Percentiles rank a stretch among this genome's conserved stretches.
phyloP scores from a whole-genome alignment of 2,329 filamentous ascomycete genomes.

The Diaporthe humulicola region DNA sequence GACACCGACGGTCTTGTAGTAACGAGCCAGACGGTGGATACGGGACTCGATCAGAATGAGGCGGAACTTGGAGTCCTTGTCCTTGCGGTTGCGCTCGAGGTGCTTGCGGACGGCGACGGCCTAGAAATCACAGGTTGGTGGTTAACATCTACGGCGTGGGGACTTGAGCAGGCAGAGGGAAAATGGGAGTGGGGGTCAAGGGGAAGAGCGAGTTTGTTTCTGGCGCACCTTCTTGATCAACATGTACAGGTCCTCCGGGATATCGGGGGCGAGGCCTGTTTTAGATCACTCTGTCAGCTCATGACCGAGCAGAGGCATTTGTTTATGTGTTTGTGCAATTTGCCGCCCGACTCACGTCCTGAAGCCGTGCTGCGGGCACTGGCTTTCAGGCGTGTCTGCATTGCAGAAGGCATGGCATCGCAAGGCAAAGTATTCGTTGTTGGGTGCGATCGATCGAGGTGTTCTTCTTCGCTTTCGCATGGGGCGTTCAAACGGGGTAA shows the following conservation, averaged over 20 bases:
- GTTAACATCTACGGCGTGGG: not conserved
- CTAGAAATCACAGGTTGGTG: slow-evolving; percentile 58
- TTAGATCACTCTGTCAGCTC: slow-evolving; percentile 92
- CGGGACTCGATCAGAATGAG: slow-evolving; percentile 99
- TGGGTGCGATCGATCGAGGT: not conserved
- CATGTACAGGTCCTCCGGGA: slow-evolving; percentile 99
- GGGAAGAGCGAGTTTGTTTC: not conserved
- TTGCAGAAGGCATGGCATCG: slow-evolving; percentile 33
- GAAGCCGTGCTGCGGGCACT: slow-evolving; percentile 32
- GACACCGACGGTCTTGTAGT: slow-evolving; percentile 97
- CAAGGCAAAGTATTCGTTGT: not conserved
- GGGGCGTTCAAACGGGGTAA: slow-evolving; percentile 44
- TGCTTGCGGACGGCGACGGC: slow-evolving; percentile 99
- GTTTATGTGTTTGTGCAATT: slow-evolving; percentile 40
- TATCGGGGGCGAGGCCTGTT: slow-evolving; percentile 96
- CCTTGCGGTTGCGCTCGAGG: slow-evolving; percentile 99
- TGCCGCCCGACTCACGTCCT: slow-evolving; percentile 36
- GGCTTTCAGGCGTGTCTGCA: slow-evolving; percentile 46
- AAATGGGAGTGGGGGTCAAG: not conserved
- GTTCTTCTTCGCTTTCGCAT: not conserved
- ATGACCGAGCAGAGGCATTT: slow-evolving; percentile 88
- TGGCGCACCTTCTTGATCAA: slow-evolving; percentile 96
- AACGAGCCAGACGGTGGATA: slow-evolving; percentile 98
- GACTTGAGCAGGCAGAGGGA: not conserved
- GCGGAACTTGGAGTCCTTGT: slow-evolving; percentile 99